A percentile compares a stretch with the other conserved stretches of the same genome.
phyloP scores from a whole-genome alignment of 257 asterid species.

The Misopates orontium region DNA sequence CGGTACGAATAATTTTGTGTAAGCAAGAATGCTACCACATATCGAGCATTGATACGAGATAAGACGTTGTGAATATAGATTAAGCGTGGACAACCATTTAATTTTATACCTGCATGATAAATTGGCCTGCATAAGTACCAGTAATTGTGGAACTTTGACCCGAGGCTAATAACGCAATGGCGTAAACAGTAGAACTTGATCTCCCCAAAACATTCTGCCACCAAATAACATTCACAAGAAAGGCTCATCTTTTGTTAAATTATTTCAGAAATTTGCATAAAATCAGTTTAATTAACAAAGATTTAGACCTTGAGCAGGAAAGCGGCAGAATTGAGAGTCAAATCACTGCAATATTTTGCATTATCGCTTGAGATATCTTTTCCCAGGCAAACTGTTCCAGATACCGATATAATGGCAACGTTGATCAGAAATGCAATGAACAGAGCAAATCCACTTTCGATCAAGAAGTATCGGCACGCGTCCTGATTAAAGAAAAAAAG shows the following conservation, averaged over 20 bases:
- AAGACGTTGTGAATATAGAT: too few relatives aligned
- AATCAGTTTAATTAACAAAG: neutral
- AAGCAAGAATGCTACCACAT: too few relatives aligned
- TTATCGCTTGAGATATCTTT: conserved; percentile 35
- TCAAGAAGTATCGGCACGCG: conserved; percentile 75
- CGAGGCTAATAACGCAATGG: conserved; percentile 85
- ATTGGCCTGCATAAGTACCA: conserved; percentile 97
- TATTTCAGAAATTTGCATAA: neutral
- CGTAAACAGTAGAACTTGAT: conserved; percentile 78
- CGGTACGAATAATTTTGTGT: too few relatives aligned
- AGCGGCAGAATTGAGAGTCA: conserved; percentile 83
- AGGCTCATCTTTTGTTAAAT: neutral
- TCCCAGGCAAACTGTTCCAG: conserved; percentile 72
- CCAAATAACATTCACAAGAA: neutral
- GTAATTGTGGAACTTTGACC: conserved; percentile 96
- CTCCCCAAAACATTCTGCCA: conserved; percentile 82
- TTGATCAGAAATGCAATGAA: conserved; percentile 73
- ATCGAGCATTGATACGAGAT: too few relatives aligned
- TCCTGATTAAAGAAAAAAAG: conserved; percentile 44
- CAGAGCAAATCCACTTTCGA: conserved; percentile 86
- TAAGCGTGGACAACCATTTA: too few relatives aligned
- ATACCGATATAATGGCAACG: conserved; percentile 69
- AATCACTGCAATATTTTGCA: conserved; percentile 51
- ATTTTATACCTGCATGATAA: conserved; percentile 75
- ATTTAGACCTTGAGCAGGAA: conserved; percentile 73